A percentile compares a stretch with the other conserved stretches of the same genome.
phyloP scores from a whole-genome alignment of 2,329 filamentous ascomycete species.

The Clarireedia hainanense region DNA sequence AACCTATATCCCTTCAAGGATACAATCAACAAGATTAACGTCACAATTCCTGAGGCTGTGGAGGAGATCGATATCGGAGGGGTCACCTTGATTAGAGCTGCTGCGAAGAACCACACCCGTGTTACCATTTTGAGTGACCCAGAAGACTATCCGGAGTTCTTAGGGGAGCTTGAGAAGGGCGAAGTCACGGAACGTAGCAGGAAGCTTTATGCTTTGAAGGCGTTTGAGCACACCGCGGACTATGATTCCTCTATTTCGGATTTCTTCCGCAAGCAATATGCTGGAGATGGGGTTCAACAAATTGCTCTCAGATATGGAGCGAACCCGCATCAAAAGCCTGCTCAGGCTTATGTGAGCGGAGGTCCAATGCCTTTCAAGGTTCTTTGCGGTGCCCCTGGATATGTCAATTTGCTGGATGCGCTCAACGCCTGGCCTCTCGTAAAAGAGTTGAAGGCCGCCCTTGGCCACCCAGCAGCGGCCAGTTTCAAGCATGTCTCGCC shows the following conservation, averaged over 20 bases:
- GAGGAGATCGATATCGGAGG: slow-evolving; percentile 99
- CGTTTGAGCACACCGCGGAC: slow-evolving; percentile 95
- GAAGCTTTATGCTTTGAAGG: slow-evolving; percentile 89
- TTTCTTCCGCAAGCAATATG: slow-evolving; percentile 97
- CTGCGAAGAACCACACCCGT: slow-evolving; percentile 93
- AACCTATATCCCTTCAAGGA: slow-evolving; percentile 99
- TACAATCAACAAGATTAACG: slow-evolving; percentile 92
- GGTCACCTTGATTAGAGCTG: slow-evolving; percentile 90
- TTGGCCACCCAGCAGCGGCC: slow-evolving; percentile 82
- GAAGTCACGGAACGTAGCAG: slow-evolving; percentile 80
- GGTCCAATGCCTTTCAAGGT: slow-evolving; percentile 89
- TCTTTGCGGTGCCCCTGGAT: slow-evolving; percentile 80
- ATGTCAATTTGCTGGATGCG: slow-evolving; percentile 94
- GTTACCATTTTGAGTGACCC: slow-evolving; percentile 96
- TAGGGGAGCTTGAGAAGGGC: slow-evolving; percentile 80
- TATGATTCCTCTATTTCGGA: slow-evolving; percentile 92
- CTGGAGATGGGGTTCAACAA: slow-evolving; percentile 75
- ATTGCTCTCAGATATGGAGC: slow-evolving; percentile 85
- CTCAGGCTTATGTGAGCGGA: slow-evolving; percentile 69
- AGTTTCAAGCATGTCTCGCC: slow-evolving; percentile 99
- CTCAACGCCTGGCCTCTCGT: slow-evolving; percentile 96
- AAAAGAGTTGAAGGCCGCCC: slow-evolving; percentile 86
- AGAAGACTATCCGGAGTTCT: slow-evolving; percentile 85
- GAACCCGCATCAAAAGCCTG: slow-evolving; percentile 98
- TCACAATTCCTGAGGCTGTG: slow-evolving; percentile 92